Conservation (phyloP, 2,329 filamentous ascomycete species). For the Diaporthe vaccinii region DNA sequence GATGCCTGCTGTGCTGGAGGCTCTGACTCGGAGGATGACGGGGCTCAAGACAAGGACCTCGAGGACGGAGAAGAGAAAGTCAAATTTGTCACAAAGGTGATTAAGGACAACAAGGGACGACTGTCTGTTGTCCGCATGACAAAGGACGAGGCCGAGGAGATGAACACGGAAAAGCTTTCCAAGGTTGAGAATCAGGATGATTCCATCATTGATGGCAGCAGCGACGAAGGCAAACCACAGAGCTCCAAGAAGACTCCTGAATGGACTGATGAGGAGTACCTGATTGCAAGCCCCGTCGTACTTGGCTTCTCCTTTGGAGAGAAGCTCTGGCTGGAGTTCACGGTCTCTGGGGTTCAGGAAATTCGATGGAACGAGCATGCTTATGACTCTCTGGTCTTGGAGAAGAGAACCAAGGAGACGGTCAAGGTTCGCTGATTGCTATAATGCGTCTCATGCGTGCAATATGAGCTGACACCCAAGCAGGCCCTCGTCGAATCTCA, state of each 20-base stretch:
- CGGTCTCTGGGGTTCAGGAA: slow-evolving; percentile 81
- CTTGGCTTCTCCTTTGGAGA: slow-evolving; percentile 90
- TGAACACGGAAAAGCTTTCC: slow-evolving; percentile 67
- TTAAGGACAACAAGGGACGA: slow-evolving; percentile 59
- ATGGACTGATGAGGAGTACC: slow-evolving; percentile 86
- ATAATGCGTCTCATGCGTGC: not conserved
- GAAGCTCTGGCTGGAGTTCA: slow-evolving; percentile 92
- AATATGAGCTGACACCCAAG: not conserved
- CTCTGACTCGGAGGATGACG: slow-evolving; percentile 55
- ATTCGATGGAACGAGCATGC: slow-evolving; percentile 89
- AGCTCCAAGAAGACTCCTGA: slow-evolving; percentile 57
- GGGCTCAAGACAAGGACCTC: slow-evolving; percentile 56
- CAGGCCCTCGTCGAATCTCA: slow-evolving; percentile 85
- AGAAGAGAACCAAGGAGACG: slow-evolving; percentile 71
- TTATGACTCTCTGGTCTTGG: slow-evolving; percentile 84
- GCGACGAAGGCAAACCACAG: slow-evolving; percentile 47
- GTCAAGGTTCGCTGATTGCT: slow-evolving; percentile 65
- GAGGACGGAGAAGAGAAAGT: slow-evolving; percentile 55
- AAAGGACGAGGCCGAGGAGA: slow-evolving; percentile 53
- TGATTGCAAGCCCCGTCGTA: slow-evolving; percentile 87
- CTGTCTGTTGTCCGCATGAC: slow-evolving; percentile 51
- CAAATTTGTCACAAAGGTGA: slow-evolving; percentile 65
- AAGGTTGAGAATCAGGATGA: slow-evolving; percentile 56
- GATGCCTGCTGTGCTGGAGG: slow-evolving; percentile 53
- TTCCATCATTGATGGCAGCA: slow-evolving; percentile 39